Base-by-base conservation (phyloP, 108 stramenopile species). In the Nannochloropsis gaditana region DNA sequence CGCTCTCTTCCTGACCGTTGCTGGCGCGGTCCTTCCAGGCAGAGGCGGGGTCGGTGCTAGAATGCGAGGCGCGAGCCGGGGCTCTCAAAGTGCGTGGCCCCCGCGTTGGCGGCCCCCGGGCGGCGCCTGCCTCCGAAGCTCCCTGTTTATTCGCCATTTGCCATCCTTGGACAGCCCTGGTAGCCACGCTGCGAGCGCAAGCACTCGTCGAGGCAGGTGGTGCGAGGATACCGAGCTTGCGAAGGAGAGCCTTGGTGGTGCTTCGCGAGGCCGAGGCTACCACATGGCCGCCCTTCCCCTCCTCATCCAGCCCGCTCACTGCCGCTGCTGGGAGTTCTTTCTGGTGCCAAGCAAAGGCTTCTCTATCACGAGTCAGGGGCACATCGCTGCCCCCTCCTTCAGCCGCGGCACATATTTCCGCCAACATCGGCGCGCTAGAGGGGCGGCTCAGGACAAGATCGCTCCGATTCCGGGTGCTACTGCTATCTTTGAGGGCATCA, bases 171-270 rank as follows among this genome's bases (percentile, higher is more conserved):
- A n/a, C 19, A 2, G 8, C 59, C n/a, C 59, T n/a, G 59, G 59
- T n/a, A 6, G 59, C 59, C 59, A 73, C n/a, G 59, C 2, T 73
- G 59, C 59, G 15, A n/a, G 15, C n/a, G 59, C n/a, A 4, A 3
- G 6, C 15, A n/a, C 19, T n/a, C 6, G n/a, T n/a, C 19, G 59
- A n/a, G n/a, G 15, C n/a, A 15, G 59, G n/a, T 31, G 31, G 31
- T 6, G 59, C 15, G 19, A 3, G n/a, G n/a, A 73, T 73, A n/a
- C 59, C 59, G 6, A 73, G 59, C n/a, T 73, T 73, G 15, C 59
- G 59, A 73, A 73, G 59, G 19, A 73, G n/a, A n/a, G 59, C 59
- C 8, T 73, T 73, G 59, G 59, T 73, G 59, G 59, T 73, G 59
- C n/a, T 73, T 15, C 59, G 59, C 19, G 59, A n/a, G 19, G 59